Evolutionary conservation across 257 asterid species (phyloP), one percentile per base, ranked within the genome.

Genomic region (Verbascum thapsus): DNA sequence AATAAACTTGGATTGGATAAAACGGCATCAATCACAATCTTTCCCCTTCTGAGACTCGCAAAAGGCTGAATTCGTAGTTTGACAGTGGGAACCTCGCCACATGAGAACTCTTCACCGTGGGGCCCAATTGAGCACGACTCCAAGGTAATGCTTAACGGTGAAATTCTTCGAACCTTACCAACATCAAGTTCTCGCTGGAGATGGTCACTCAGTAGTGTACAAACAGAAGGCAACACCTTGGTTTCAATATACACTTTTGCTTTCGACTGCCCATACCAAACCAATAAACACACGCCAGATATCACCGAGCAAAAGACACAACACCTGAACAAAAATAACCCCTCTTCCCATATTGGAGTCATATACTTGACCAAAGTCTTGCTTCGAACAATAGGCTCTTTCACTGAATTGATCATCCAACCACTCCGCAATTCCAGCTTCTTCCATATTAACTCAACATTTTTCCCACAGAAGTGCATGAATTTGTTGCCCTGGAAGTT

Each of bases 51-150:
- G 64, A 90, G 79, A 78, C 97, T 94, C 2, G 97, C 85, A 73
- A 94, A 90, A 38, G 99, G 99, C 41, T 79, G 96, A 58, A 94
- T 75, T 16, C 94, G 86, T 23, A 94, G 80, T 79, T 94, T 94
- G 65, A 87, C 78, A 42, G 85, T 72, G 50, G 97, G 85, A 53
- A 83, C 85, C 78, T 90, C 97, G 2, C 84, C 96, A 63, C 99
- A 90, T 10, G 99, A 94, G 72, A 94, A 94, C 81, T 94, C 99
- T 72, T 82, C 92, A 44, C 73, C 61, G 41, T 85, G 96, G 59
- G 99, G 95, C 53, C 99, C 99, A 62, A 94, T 30, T 6, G 95
- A 89, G 74, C 97, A 94, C 1, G 99, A 82, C 76, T 94, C 99
- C 75, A 94, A 52, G 37, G 97, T 90, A 67, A 94, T 87, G 78